Conservation (phyloP, 2,329 filamentous ascomycete genomes). For the Exophiala sideris region DNA sequence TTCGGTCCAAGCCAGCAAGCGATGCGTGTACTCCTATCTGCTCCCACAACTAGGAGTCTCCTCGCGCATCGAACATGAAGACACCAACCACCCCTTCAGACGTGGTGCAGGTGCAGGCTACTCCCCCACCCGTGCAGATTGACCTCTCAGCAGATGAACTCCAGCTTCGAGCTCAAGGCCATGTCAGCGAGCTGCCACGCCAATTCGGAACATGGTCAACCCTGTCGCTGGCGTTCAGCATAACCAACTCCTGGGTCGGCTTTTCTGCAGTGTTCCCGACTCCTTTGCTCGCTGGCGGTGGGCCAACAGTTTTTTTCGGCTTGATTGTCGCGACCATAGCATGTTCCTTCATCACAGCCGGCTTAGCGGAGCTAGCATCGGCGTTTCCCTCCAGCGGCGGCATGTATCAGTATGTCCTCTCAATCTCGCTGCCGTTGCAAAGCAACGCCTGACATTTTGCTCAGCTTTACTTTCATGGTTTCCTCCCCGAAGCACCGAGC, state of each 20-base stretch:
- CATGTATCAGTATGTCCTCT: constrained; percentile 30
- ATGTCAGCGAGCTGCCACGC: constrained; percentile 23
- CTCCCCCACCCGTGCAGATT: no score
- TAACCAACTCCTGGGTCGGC: constrained; percentile 36
- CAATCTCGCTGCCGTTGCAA: neutral
- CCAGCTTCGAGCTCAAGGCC: constrained; percentile 19
- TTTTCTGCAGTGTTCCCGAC: constrained; percentile 29
- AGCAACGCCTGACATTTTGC: neutral
- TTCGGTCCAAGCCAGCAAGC: no score
- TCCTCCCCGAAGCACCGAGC: constrained; percentile 11
- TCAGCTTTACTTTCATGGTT: constrained; percentile 30
- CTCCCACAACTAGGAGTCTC: no score
- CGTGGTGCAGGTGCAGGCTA: no score
- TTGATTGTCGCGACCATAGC: constrained; percentile 27
- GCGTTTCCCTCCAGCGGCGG: constrained; percentile 30
- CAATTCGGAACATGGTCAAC: constrained; percentile 28
- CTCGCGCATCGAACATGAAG: no score
- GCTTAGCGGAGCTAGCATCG: constrained; percentile 30
- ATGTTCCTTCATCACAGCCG: constrained; percentile 27
- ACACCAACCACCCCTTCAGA: no score
- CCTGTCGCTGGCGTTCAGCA: constrained; percentile 31
- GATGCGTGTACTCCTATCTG: no score
- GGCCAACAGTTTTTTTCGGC: constrained; percentile 28
- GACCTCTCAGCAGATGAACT: constrained; percentile 5
- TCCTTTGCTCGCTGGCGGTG: constrained; percentile 29